A percentile compares a stretch with the other conserved stretches of the same genome.
These are phyloP conservation scores for Pichia cephalocereana DNA, from an alignment of 805 yeast genomes.

Conservation along the genomic window DNA sequence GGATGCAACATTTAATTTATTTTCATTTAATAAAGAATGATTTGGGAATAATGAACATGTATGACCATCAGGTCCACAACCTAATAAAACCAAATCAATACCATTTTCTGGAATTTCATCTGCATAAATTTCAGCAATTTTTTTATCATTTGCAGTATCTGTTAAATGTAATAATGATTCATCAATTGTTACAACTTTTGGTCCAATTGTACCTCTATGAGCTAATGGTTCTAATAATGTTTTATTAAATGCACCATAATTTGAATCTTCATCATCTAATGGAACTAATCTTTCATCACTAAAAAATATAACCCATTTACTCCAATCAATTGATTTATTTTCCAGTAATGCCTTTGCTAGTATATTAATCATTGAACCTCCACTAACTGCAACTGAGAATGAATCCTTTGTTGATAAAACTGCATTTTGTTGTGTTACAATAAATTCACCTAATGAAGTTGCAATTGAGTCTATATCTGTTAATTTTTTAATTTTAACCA, in stretches of 20 bases:
- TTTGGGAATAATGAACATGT: slow-evolving; percentile 91
- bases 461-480: slow-evolving; percentile 45
- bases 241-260: slow-evolving; percentile 68
- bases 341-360: slow-evolving; percentile 58
- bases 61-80: slow-evolving; percentile 96
- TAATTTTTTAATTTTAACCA: slow-evolving; percentile 37
- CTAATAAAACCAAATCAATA: slow-evolving; percentile 65
- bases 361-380: slow-evolving; percentile 82
- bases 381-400: slow-evolving; percentile 78
- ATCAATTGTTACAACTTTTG: slow-evolving; percentile 59
- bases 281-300: slow-evolving; percentile 90
- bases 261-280: slow-evolving; percentile 72
- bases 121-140: slow-evolving; percentile 58
- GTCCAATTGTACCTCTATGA: slow-evolving; percentile 34
- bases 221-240: slow-evolving; percentile 46
- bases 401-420: slow-evolving; percentile 35
- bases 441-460: slow-evolving; percentile 50
- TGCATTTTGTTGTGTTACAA: slow-evolving; percentile 52
- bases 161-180: slow-evolving; percentile 46
- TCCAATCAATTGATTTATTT: slow-evolving; percentile 49
- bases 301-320: slow-evolving; percentile 72
- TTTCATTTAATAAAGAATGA: slow-evolving; percentile 46
- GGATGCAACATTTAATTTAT: slow-evolving; percentile 43
- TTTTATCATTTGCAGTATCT: slow-evolving; percentile 39
- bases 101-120: slow-evolving; percentile 39